These are phyloP conservation scores for Tuber microsphaerosporum DNA, from an alignment of 495 filamentous ascomycete species.

Conservation along the genomic window DNA sequence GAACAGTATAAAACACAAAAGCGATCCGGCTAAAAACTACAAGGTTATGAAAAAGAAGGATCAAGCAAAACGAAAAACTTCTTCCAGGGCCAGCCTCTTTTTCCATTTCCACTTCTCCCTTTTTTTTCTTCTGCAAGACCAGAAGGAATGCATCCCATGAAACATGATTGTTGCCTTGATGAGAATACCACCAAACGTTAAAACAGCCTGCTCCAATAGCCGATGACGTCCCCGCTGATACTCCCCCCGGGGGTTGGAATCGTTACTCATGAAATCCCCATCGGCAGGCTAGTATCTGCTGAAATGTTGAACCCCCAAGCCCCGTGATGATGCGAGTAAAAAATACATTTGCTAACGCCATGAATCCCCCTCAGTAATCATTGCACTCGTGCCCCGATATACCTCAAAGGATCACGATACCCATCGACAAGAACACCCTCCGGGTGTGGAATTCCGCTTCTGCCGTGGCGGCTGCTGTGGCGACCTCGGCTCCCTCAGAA, in stretches of 20 bases:
- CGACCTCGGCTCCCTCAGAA: conserved; percentile 8
- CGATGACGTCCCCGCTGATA: neutral
- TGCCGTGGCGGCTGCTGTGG: neutral
- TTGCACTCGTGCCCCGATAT: too few relatives aligned
- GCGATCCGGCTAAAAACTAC: neutral
- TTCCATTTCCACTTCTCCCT: neutral
- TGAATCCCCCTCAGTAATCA: conserved; percentile 1
- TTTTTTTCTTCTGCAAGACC: neutral
- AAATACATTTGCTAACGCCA: neutral
- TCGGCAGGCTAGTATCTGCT: neutral
- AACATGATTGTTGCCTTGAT: neutral
- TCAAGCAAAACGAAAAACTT: neutral
- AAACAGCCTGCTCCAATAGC: neutral
- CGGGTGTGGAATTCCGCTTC: conserved; percentile 4
- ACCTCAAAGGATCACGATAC: conserved; percentile 14
- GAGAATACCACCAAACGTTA: neutral
- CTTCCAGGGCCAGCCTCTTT: neutral
- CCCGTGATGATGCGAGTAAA: neutral
- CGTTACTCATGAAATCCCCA: conserved; percentile 5
- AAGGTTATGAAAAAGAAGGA: neutral
- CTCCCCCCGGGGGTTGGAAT: conserved; percentile 1
- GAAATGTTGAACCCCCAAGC: conserved; percentile 5
- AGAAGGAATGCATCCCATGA: neutral
- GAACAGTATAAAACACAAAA: conserved; percentile 4
- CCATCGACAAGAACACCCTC: conserved; percentile 23